phyloP scores from a whole-genome alignment of 2,329 filamentous ascomycete species.

The Pseudogymnoascus destructans region DNA sequence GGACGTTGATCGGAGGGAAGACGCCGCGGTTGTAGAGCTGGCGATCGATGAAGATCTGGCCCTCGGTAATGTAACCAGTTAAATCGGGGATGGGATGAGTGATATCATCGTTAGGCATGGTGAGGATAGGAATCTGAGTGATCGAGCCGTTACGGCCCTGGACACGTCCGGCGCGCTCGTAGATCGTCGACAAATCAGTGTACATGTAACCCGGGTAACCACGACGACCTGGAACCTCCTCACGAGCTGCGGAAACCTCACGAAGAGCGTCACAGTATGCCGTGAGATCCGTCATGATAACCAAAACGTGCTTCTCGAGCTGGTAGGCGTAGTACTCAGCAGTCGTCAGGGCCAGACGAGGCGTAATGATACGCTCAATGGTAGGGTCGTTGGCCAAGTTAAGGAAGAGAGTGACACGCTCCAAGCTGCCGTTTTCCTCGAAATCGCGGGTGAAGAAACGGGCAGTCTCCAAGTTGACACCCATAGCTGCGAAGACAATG shows the following conservation, averaged over 20 bases:
- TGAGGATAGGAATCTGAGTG: constrained; percentile 96
- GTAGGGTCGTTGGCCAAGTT: constrained; percentile 99
- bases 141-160: constrained; percentile 95
- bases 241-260: constrained; percentile 93
- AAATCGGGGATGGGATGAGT: constrained; percentile 98
- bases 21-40: constrained; percentile 90
- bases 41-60: constrained; percentile 95
- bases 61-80: constrained; percentile 98
- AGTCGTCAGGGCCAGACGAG: constrained; percentile 92
- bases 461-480: constrained; percentile 98
- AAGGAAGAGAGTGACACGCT: constrained; percentile 92
- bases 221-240: constrained; percentile 98
- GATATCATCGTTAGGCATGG: constrained; percentile 99
- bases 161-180: constrained; percentile 97
- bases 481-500: constrained; percentile 98
- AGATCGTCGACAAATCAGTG: constrained; percentile 99
- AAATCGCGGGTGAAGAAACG: constrained; percentile 98
- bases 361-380: constrained; percentile 99
- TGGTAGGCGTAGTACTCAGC: constrained; percentile 99
- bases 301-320: constrained; percentile 97
- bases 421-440: constrained; percentile 97
- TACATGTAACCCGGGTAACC: constrained; percentile 99
- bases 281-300: constrained; percentile 95
- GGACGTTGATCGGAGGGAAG: constrained; percentile 96
- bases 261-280: constrained; percentile 98